Evolutionary conservation across 805 yeast genomes (phyloP).

Genomic region (Clavispora asparagi): DNA sequence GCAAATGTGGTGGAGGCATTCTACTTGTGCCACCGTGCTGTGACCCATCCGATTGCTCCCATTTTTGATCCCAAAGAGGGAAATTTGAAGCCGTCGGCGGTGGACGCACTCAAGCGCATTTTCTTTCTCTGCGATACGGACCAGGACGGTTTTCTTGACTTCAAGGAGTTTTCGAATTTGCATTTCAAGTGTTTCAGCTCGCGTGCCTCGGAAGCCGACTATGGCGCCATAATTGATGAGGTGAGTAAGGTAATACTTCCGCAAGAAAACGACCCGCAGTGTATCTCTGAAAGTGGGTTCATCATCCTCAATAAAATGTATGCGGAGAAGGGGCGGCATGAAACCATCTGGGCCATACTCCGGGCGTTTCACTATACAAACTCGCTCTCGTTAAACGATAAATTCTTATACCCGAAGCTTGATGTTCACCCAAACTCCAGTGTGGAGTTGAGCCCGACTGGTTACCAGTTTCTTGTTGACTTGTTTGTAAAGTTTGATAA

Average conservation of each 20-base stretch:
- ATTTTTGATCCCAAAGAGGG: constrained; percentile 89
- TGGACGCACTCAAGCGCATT: constrained; percentile 70
- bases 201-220: constrained; percentile 25
- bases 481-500: constrained; percentile 81
- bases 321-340: constrained; percentile 91
- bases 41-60: constrained; percentile 90
- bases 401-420: constrained; percentile 70
- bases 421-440: constrained; percentile 72
- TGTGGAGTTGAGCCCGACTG: constrained; percentile 89
- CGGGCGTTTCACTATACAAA: constrained; percentile 89
- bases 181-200: constrained; percentile 72
- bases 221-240: constrained; percentile 33
- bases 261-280: constrained; percentile 12
- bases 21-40: constrained; percentile 88
- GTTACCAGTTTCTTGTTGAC: constrained; percentile 89
- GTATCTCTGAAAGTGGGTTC: constrained; percentile 73
- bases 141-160: constrained; percentile 79
- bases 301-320: constrained; percentile 70
- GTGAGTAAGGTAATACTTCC: constrained; percentile 29
- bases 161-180: constrained; percentile 60
- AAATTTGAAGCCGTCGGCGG: constrained; percentile 68
- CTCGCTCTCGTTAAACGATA: constrained; percentile 78
- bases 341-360: constrained; percentile 93
- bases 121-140: constrained; percentile 84
- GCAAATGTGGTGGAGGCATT: constrained; percentile 87